Base-by-base conservation (phyloP, 2,329 filamentous ascomycete genomes). In the Hansfordia pulvinata region DNA sequence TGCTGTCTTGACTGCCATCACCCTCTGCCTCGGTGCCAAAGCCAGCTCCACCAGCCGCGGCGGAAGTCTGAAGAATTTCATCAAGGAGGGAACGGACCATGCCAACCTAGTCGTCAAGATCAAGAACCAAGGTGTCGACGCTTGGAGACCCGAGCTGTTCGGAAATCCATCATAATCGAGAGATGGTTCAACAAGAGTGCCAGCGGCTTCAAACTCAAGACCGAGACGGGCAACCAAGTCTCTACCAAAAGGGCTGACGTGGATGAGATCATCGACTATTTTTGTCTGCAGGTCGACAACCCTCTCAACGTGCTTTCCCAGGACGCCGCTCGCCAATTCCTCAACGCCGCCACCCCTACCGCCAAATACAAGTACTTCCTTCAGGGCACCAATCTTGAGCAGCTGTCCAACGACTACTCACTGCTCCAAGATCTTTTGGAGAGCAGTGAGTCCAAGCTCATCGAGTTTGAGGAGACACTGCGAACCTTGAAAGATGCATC, bases 361-460 rank as follows among this genome's bases (percentile, higher is more conserved):
- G 76, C 88, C 33, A 98, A 98, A 49, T 98, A 96, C 62, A 90
- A 83, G 39, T 94, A 94, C 44, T 98, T 98, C 46, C 69, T 93
- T 33, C 84, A 86, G 41, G 90, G 90, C 15, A 92, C 93, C 1
- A 86, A 96, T 42, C 68, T 98, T 1, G 84, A 96, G 47, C 78
- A 88, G 40, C 64, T 98, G 8, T 84, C 93, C 46, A 76, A 83
- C 34, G 90, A 98, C 44, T 98, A 98, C 50, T 71, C 76, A 31
- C 60, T 93, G 30, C 73, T 94, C 10, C 74, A 79, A 33, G 78
- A 93, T 37, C 77, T 71, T 4, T 62, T 90, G 12, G 80, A 93
- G 36, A 69, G 69, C 18, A 82, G 76, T 31, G 65, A 76, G 29
- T 60, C 59, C 17, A 80, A 78, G 38, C 54, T 83, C 2, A 54